These are phyloP conservation scores for Histomonas meleagridis DNA, from an alignment of 208 protist species.

Conservation along the genomic window DNA sequence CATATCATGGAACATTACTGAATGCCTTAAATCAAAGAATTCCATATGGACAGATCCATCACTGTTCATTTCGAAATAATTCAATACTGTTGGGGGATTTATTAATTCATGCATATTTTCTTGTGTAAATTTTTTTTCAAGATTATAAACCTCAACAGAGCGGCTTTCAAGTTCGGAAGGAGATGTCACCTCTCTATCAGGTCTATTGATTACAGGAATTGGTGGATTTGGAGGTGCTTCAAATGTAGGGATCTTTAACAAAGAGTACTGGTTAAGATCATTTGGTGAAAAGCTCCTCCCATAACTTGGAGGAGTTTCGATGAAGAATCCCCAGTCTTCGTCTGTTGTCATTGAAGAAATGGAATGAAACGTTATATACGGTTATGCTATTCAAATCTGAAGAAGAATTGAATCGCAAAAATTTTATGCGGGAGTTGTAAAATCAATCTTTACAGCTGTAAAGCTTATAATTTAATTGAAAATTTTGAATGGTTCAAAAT, in stretches of 20 bases:
- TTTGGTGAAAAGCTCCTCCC: too few species aligned
- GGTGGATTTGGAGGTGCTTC: neutral
- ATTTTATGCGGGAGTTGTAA: too few species aligned
- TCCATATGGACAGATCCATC: neutral
- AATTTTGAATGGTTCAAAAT: too few species aligned
- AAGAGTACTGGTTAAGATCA: too few species aligned
- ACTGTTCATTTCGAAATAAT: neutral
- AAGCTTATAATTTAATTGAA: too few species aligned
- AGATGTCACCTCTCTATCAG: neutral
- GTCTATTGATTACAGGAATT: neutral
- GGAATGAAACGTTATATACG: too few species aligned
- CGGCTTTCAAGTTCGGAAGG: neutral
- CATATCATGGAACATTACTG: neutral
- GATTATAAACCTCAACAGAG: neutral
- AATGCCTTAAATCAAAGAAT: constrained; percentile 8
- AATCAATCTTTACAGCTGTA: too few species aligned
- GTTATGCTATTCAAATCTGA: too few species aligned
- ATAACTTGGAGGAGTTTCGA: neutral
- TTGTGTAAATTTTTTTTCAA: neutral
- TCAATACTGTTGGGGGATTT: neutral
- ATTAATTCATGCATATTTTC: neutral
- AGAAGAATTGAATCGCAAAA: too few species aligned
- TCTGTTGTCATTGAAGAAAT: too few species aligned
- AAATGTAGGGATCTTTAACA: neutral
- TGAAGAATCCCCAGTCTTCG: constrained; percentile 15